Base-by-base conservation (phyloP, 768 basidiomycete genomes). In the Dictyophora rubrovolvata region DNA sequence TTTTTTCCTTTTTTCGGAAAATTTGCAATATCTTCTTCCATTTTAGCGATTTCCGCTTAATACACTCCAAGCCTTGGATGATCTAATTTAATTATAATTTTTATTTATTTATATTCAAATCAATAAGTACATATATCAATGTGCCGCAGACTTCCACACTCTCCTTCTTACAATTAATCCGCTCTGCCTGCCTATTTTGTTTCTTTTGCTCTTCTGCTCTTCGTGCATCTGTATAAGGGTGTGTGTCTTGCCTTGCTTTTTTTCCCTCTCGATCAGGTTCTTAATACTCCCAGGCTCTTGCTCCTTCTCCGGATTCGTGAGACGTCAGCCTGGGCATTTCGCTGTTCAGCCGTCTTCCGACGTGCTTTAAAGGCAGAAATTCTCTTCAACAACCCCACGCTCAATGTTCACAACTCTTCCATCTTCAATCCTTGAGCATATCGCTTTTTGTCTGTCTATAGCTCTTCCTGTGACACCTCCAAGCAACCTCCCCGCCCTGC, bases 361-460 rank as follows among this genome's bases (percentile, higher is more conserved):
- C 12, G 42, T n/a, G n/a, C n/a, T 14, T 42, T 42, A 12, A 42
- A 14, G 28, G 10, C n/a, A 3, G 14, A 4, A n/a, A 2, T 42
- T 42, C 42, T 12, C 50, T 6, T n/a, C 17, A 18, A 34, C 35
- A 51, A 22, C 48, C 55, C 14, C 33, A 22, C 12, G 12, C 7
- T 48, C 55, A 14, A 48, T 33, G 23, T 63, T 77, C 18, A 58
- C 36, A 61, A 46, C 62, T 42, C 61, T 86, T 68, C 71, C 74
- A 53, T 54, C 72, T 74, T 73, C 75, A 72, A 60, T 76, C 54
- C 66, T 86, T 65, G 74, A 80, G 60, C 64, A 72, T 62, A 77
- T 87, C 70, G 78, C 73, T 53, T 71, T 80, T 69, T 68, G 78
- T 50, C 67, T 83, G 66, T 71, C 75, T 59, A 69, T 72, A 50